These are phyloP conservation scores for Geotrichum fermentans DNA, from an alignment of 1,139 yeast species.

Conservation along the genomic window DNA sequence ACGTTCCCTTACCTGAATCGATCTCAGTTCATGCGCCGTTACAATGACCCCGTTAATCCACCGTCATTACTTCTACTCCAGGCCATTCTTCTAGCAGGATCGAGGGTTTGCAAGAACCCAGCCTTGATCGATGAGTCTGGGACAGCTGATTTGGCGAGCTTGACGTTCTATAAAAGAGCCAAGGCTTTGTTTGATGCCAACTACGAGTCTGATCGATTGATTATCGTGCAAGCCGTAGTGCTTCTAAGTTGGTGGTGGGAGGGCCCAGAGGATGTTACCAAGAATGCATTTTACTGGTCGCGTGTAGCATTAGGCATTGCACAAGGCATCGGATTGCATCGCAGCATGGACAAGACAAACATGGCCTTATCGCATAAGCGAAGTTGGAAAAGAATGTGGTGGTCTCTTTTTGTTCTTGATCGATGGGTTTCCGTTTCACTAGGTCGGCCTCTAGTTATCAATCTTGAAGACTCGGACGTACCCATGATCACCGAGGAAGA, in stretches of 20 bases:
- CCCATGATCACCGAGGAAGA: conserved; percentile 66
- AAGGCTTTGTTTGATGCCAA: conserved; percentile 70
- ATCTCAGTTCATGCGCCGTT: conserved; percentile 54
- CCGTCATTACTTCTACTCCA: conserved; percentile 68
- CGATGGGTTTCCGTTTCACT: conserved; percentile 65
- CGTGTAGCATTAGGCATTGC: conserved; percentile 69
- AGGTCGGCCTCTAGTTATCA: conserved; percentile 68
- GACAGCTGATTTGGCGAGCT: conserved; percentile 53
- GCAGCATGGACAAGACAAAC: conserved; percentile 38
- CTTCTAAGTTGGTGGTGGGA: conserved; percentile 71
- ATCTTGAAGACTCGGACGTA: conserved; percentile 72
- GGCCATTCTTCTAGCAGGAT: conserved; percentile 65
- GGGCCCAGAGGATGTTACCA: conserved; percentile 72
- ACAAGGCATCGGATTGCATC: conserved; percentile 74
- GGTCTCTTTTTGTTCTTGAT: conserved; percentile 74
- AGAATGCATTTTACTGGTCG: conserved; percentile 74
- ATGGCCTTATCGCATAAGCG: conserved; percentile 47
- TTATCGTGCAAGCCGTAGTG: conserved; percentile 61
- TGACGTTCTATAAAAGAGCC: conserved; percentile 70
- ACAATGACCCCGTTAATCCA: conserved; percentile 56
- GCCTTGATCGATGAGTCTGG: conserved; percentile 54
- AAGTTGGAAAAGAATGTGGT: conserved; percentile 70
- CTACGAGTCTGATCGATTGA: conserved; percentile 66
- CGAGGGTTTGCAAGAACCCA: conserved; percentile 57
- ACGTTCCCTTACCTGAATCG: conserved; percentile 65